Conservation (phyloP, 2,329 filamentous ascomycete species). For the Penicillium sp. region DNA sequence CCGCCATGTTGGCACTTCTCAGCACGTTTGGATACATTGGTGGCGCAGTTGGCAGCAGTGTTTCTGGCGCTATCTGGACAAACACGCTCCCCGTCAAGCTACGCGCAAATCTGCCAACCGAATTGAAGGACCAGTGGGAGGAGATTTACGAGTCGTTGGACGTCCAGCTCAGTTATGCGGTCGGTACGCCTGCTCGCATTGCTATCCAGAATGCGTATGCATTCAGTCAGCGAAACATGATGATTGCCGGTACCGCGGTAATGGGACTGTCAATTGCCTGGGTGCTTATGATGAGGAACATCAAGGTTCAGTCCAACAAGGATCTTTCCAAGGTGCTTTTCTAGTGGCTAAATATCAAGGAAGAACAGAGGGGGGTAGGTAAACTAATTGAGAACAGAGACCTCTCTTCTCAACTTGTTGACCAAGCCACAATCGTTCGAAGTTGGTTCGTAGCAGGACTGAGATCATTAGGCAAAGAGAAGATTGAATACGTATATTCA, state of each 20-base stretch:
- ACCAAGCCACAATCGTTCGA: too few species aligned
- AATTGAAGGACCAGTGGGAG: conserved; percentile 29
- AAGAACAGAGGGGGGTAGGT: neutral
- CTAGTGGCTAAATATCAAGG: neutral
- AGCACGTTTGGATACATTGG: conserved; percentile 58
- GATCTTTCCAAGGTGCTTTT: neutral
- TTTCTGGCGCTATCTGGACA: conserved; percentile 63
- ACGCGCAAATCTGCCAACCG: conserved; percentile 44
- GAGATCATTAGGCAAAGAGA: too few species aligned
- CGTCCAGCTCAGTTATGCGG: conserved; percentile 35
- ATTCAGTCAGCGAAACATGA: conserved; percentile 53
- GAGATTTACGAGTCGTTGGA: conserved; percentile 53
- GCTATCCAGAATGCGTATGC: conserved; percentile 43
- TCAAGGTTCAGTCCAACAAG: conserved; percentile 36
- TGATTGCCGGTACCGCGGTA: conserved; percentile 49
- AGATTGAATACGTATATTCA: too few species aligned
- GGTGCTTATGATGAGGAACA: conserved; percentile 49
- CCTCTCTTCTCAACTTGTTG: too few species aligned
- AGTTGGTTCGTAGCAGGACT: too few species aligned
- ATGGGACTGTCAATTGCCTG: conserved; percentile 44
- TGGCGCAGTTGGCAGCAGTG: conserved; percentile 54
- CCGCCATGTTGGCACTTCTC: conserved; percentile 56
- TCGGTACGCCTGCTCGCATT: conserved; percentile 26
- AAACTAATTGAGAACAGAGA: neutral
- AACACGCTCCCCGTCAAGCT: conserved; percentile 54